These are phyloP conservation scores for Ogataea pignaliae DNA, from an alignment of 805 yeast species.

Conservation along the genomic window DNA sequence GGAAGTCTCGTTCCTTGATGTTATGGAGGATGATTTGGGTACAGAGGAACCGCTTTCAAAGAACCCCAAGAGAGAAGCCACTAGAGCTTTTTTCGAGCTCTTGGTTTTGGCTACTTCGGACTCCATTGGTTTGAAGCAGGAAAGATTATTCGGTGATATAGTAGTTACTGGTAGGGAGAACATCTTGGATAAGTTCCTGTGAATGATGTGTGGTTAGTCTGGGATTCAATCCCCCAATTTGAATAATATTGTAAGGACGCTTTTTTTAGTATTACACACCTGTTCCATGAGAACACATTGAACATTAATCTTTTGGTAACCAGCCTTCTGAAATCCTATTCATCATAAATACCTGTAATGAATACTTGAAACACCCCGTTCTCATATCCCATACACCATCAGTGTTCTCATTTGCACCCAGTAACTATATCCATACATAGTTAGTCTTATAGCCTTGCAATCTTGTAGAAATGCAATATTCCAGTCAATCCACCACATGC, in stretches of 20 bases:
- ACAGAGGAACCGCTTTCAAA: slow-evolving; percentile 31
- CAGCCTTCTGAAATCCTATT: too few relatives aligned
- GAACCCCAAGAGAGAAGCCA: slow-evolving; percentile 52
- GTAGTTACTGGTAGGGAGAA: slow-evolving; percentile 30
- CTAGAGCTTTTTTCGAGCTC: slow-evolving; percentile 75
- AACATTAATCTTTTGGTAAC: neutral
- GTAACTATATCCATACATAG: too few relatives aligned
- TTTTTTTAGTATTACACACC: neutral
- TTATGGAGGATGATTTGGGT: slow-evolving; percentile 36
- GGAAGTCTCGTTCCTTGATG: slow-evolving; percentile 32
- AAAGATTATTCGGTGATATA: slow-evolving; percentile 56
- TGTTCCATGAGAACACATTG: neutral
- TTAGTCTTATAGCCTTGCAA: neutral
- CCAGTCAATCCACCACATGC: slow-evolving; percentile 25
- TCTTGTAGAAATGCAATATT: slow-evolving; percentile 8
- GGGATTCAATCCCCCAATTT: neutral
- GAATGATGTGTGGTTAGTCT: slow-evolving; percentile 1
- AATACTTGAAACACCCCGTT: too few relatives aligned
- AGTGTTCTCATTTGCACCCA: too few relatives aligned
- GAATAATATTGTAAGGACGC: neutral
- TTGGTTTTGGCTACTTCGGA: slow-evolving; percentile 77
- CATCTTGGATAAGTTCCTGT: slow-evolving; percentile 16
- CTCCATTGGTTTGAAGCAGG: slow-evolving; percentile 60
- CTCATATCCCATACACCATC: too few relatives aligned
- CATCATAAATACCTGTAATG: too few relatives aligned